Conservation (phyloP, 2,329 filamentous ascomycete species). For the Colletotrichum ledebouriae region DNA sequence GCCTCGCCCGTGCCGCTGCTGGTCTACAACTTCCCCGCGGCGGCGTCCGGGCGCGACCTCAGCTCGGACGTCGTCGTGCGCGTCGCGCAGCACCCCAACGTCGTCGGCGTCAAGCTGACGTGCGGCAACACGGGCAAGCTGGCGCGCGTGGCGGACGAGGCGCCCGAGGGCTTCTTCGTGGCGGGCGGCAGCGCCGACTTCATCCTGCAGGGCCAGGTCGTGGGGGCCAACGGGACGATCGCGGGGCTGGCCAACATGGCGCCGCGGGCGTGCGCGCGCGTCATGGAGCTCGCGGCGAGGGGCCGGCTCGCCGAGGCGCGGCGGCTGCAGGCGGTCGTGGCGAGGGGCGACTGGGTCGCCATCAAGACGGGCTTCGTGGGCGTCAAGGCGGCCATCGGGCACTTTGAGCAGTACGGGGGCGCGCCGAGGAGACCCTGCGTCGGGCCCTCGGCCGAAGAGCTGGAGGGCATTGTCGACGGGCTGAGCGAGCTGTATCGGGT, state of each 20-base stretch:
- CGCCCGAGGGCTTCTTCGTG: constrained; percentile 68
- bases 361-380: constrained; percentile 64
- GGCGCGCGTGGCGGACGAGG: constrained; percentile 66
- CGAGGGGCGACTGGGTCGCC: constrained; percentile 61
- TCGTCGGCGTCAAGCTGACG: constrained; percentile 74
- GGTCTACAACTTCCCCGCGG: constrained; percentile 75
- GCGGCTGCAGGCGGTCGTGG: constrained; percentile 59
- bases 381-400: constrained; percentile 60
- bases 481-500: constrained; percentile 53
- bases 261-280: constrained; percentile 73
- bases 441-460: constrained; percentile 50
- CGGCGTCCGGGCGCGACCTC: constrained; percentile 69
- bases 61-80: constrained; percentile 68
- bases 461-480: constrained; percentile 52
- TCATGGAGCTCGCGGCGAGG: constrained; percentile 71
- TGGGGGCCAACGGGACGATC: constrained; percentile 79
- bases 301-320: constrained; percentile 70
- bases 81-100: constrained; percentile 67
- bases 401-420: constrained; percentile 56
- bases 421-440: constrained; percentile 57
- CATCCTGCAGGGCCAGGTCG: constrained; percentile 77
- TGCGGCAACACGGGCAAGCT: constrained; percentile 75
- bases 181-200: constrained; percentile 82
- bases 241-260: constrained; percentile 79
- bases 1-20: constrained; percentile 70